Percentiles rank a stretch among this genome's conserved stretches.
Evolutionary conservation across 139 green algal species (phyloP).

Genomic region (Chlamydomonas schloesseri): DNA sequence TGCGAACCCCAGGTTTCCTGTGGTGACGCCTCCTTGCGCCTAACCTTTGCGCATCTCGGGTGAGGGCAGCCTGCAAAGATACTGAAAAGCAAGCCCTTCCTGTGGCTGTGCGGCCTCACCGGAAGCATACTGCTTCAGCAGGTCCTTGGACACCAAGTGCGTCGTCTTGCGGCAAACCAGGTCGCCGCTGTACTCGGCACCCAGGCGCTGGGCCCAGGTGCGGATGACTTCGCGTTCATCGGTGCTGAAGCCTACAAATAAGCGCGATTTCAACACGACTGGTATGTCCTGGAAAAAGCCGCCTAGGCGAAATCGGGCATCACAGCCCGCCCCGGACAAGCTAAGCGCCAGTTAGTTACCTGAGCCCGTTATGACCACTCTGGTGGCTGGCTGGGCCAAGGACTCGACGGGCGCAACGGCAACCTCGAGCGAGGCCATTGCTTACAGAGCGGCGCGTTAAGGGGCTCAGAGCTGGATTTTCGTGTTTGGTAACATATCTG

Average conservation of each 20-base stretch:
- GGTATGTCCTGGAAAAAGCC: background rate
- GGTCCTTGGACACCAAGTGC: conserved; percentile 6
- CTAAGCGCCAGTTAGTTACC: background rate
- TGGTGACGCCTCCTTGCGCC: too few relatives aligned
- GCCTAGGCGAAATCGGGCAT: background rate
- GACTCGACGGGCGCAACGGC: too few relatives aligned
- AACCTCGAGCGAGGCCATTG: too few relatives aligned
- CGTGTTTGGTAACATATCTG: too few relatives aligned
- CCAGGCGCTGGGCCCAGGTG: conserved; percentile 3
- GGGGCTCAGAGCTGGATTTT: too few relatives aligned
- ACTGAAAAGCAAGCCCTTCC: too few relatives aligned
- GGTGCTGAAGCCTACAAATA: background rate
- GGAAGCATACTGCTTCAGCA: background rate
- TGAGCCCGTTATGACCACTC: background rate
- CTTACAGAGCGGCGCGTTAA: too few relatives aligned
- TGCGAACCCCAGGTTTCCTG: background rate
- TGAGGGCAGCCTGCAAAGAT: too few relatives aligned
- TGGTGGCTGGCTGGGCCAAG: background rate
- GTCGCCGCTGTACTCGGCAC: conserved; percentile 20
- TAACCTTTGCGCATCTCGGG: too few relatives aligned
- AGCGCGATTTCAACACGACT: too few relatives aligned
- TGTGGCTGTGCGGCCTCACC: too few relatives aligned
- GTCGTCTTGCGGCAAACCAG: conserved; percentile 3
- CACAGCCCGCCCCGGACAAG: too few relatives aligned
- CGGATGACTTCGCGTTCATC: conserved; percentile 22